These are phyloP conservation scores for Daldinia sp. DNA, from an alignment of 2,329 filamentous ascomycete species.

Conservation along the genomic window DNA sequence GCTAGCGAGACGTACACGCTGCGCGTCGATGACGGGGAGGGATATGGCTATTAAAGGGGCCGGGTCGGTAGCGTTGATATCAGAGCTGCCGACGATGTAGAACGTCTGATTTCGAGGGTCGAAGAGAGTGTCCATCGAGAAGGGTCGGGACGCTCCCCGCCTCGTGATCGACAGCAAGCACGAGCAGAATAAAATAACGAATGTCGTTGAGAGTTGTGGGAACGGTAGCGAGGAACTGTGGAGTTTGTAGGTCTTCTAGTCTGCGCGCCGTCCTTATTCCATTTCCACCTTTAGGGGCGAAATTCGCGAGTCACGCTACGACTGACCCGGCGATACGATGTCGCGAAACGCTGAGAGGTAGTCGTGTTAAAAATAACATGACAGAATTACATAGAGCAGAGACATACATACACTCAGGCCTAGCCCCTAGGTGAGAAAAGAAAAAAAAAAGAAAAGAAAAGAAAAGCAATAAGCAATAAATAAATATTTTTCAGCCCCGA, in stretches of 20 bases:
- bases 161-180: background rate
- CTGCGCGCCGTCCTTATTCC: background rate
- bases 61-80: background rate
- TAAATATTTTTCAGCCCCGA: background rate
- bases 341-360: too few species aligned
- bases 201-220: background rate
- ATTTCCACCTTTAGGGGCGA: background rate
- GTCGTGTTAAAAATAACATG: too few species aligned
- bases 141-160: background rate
- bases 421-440: background rate
- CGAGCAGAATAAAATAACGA: background rate
- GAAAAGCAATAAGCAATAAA: too few species aligned
- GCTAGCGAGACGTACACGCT: constrained; percentile 43
- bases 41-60: constrained; percentile 29
- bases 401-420: background rate
- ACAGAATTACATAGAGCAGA: background rate
- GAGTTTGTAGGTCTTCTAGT: background rate
- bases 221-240: background rate
- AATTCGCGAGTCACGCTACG: background rate
- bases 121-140: constrained; percentile 20
- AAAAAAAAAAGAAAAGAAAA: background rate
- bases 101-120: constrained; percentile 42
- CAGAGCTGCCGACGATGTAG: constrained; percentile 36
- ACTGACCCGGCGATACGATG: background rate
- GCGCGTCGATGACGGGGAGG: constrained; percentile 38